Conservation (phyloP, 2,329 filamentous ascomycete genomes). For the Sclerotinia borealis region DNA sequence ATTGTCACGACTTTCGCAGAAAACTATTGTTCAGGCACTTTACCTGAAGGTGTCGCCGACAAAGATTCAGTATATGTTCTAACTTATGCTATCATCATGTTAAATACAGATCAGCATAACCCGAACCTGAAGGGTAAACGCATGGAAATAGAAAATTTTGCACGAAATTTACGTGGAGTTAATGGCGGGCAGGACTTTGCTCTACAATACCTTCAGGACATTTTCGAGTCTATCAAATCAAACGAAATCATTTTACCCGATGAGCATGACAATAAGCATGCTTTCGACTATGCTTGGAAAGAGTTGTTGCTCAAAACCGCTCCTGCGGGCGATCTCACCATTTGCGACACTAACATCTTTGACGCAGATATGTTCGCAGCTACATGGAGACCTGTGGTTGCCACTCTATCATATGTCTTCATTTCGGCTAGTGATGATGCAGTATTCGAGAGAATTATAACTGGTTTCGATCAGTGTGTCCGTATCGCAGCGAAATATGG, state of each 20-base stretch:
- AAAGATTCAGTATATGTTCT: constrained; percentile 86
- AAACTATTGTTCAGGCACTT: constrained; percentile 67
- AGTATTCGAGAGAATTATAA: constrained; percentile 88
- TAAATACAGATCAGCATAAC: constrained; percentile 96
- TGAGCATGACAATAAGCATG: constrained; percentile 93
- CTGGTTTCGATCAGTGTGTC: constrained; percentile 93
- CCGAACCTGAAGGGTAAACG: constrained; percentile 78
- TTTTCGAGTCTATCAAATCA: constrained; percentile 84
- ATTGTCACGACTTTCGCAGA: constrained; percentile 85
- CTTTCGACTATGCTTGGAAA: constrained; percentile 97
- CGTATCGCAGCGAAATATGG: constrained; percentile 82
- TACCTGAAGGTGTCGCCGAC: constrained; percentile 70
- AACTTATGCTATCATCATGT: constrained; percentile 93
- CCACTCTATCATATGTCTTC: constrained; percentile 95
- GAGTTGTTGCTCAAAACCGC: constrained; percentile 83
- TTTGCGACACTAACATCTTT: constrained; percentile 89
- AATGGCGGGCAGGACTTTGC: constrained; percentile 83
- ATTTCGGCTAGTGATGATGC: constrained; percentile 97
- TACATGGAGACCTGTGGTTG: constrained; percentile 91
- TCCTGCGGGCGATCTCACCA: constrained; percentile 63
- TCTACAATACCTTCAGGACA: constrained; percentile 73
- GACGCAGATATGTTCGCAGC: constrained; percentile 97
- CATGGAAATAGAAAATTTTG: constrained; percentile 80
- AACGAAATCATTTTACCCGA: constrained; percentile 96
- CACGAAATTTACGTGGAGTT: constrained; percentile 81